Conservation (phyloP, 805 yeast species). For the Metschnikowia baotianmanensis region DNA sequence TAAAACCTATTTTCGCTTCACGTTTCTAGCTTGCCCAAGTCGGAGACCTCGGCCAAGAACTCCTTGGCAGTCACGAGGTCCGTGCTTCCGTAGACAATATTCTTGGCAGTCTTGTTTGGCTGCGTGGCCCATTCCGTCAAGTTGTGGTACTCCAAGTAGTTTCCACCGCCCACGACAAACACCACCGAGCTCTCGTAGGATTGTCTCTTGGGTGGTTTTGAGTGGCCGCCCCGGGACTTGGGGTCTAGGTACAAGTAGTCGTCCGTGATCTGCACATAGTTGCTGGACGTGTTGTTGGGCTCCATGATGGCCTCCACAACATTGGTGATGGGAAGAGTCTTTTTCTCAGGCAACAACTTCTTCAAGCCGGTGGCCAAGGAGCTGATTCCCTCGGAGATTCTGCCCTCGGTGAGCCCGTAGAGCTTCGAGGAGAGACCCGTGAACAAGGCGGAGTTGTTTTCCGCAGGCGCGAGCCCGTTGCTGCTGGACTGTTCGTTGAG, state of each 20-base stretch:
- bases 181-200: constrained; percentile 79
- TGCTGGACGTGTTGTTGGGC: constrained; percentile 62
- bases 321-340: constrained; percentile 83
- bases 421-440: constrained; percentile 73
- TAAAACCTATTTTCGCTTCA: not conserved
- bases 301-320: constrained; percentile 91
- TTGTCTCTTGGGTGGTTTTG: constrained; percentile 84
- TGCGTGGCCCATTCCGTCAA: constrained; percentile 79
- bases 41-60: constrained; percentile 64
- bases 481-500: constrained; percentile 28
- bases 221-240: constrained; percentile 82
- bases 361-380: constrained; percentile 85
- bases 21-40: constrained; percentile 12
- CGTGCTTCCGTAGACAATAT: constrained; percentile 85
- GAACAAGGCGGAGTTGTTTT: constrained; percentile 56
- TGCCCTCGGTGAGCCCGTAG: constrained; percentile 81
- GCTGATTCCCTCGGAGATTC: constrained; percentile 84
- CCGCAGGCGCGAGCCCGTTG: constrained; percentile 25
- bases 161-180: constrained; percentile 96
- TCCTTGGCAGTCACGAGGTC: constrained; percentile 66
- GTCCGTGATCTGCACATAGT: constrained; percentile 72
- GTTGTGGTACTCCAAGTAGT: constrained; percentile 89
- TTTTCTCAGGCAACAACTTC: constrained; percentile 82
- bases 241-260: constrained; percentile 92
- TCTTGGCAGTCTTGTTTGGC: constrained; percentile 40